Conservation (phyloP, 352 stramenopile species). For the Hyaloperonospora brassicae region DNA sequence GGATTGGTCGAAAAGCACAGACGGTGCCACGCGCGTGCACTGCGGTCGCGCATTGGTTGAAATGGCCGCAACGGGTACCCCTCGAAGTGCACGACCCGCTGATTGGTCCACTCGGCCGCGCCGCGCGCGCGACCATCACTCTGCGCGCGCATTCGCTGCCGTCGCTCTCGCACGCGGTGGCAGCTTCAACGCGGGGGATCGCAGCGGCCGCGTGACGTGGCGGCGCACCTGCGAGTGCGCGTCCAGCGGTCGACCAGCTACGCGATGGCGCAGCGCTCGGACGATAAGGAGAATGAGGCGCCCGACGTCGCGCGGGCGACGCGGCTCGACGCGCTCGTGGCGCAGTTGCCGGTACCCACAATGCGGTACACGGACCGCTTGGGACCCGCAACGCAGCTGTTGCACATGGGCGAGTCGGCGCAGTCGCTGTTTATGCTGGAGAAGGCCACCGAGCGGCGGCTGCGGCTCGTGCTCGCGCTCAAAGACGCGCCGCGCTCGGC, state of each 20-base stretch:
- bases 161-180: conserved; percentile 2
- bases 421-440: conserved; percentile 53
- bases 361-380: conserved; percentile 11
- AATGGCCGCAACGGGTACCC: no score
- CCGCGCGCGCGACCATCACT: conserved; percentile 14
- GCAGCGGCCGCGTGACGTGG: conserved; percentile 27
- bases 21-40: no score
- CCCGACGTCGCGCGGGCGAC: conserved; percentile 6
- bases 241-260: no score
- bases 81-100: no score
- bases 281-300: conserved; percentile 42
- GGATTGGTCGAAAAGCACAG: no score
- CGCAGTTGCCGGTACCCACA: conserved; percentile 14
- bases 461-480: conserved; percentile 38
- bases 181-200: conserved; percentile 3
- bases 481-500: conserved; percentile 40
- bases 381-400: conserved; percentile 12
- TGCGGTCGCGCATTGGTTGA: no score
- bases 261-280: conserved; percentile 17
- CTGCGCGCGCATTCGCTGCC: conserved; percentile 7
- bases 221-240: no score
- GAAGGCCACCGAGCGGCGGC: conserved; percentile 32
- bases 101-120: conserved; percentile 6
- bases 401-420: conserved; percentile 57
- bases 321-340: conserved; percentile 10